Conservation (phyloP, 2,329 filamentous ascomycete species). For the Fusarium chaquense region DNA sequence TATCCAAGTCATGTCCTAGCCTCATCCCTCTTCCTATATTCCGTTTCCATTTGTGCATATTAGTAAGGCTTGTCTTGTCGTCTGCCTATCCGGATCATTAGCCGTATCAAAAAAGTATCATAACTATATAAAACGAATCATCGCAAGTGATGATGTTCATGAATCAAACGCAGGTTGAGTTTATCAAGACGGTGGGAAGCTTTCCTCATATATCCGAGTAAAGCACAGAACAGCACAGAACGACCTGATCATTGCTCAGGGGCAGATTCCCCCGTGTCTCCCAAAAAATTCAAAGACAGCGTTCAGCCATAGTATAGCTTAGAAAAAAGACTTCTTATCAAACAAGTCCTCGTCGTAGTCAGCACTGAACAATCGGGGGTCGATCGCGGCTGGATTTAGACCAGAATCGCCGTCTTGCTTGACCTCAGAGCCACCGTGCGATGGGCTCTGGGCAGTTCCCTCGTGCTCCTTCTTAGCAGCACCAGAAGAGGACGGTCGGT, state of each 20-base stretch:
- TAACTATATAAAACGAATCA: neutral
- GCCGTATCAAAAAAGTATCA: neutral
- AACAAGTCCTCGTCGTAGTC: neutral
- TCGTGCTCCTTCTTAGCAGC: neutral
- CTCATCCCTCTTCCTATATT: neutral
- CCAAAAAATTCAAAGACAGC: too few relatives aligned
- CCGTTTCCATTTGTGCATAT: neutral
- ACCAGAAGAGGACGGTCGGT: neutral
- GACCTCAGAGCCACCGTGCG: neutral
- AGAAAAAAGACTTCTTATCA: neutral
- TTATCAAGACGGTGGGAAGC: neutral
- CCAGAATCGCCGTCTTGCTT: neutral
- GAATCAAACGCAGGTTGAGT: neutral
- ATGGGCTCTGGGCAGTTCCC: too few relatives aligned
- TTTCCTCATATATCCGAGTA: neutral
- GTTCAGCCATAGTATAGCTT: neutral
- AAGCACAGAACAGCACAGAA: neutral
- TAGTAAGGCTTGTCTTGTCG: neutral
- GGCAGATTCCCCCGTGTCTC: too few relatives aligned
- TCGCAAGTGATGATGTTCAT: neutral
- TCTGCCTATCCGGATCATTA: neutral
- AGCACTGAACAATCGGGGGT: neutral
- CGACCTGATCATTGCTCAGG: neutral
- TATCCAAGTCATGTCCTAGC: conserved; percentile 30
- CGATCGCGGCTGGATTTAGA: neutral